Base-by-base conservation (phyloP, 345 rosid species). In the Eutrema japonicum region DNA sequence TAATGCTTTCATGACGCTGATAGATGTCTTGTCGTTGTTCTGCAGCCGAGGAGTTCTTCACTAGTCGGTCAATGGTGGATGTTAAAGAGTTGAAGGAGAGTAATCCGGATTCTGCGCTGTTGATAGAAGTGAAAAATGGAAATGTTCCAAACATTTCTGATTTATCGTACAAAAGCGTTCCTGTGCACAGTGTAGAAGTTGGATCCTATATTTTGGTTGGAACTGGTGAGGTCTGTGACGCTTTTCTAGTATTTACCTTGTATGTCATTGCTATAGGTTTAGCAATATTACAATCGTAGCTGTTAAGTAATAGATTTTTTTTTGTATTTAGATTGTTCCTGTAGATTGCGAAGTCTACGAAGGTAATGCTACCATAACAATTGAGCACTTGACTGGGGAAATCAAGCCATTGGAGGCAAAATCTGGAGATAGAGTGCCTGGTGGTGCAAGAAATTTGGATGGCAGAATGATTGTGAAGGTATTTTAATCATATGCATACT, bases 21-120 rank as follows among this genome's bases (percentile, higher is more conserved):
- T 30, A 70, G 51, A 33, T 74, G 61, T 49, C 14, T 42, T 58
- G 38, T 70, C 40, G 3, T 38, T 63, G 54, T 68, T 50, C 61
- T 86, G 81, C 86, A 95, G 99, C 99, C n/a, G 97, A 95, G 68
- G 97, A 91, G 86, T 86, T 91, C 69, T 95, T 95, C 78, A 95
- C 99, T 13, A 87, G 97, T 74, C 84, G 89, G 5, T 92, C 99
- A 8, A 77, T 91, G 96, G 87, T 89, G 68, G 99, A 95, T 80
- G 99, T 91, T 56, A 95, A 85, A 73, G 97, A 91, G 81, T 76
- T 95, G 80, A 95, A 90, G 73, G 97, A 95, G 69, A 95, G 89
- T 72, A 74, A 95, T 81, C 99, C 99, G 0, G 96, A 87, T 69
- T 89, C 86, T 63, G 96, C 87, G 8, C 78, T 89, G 7, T 85